Evolutionary conservation across 75 land plant genomes (phyloP), one percentile per base, ranked within the genome.

Genomic region (Isoetes taiwanensis): DNA sequence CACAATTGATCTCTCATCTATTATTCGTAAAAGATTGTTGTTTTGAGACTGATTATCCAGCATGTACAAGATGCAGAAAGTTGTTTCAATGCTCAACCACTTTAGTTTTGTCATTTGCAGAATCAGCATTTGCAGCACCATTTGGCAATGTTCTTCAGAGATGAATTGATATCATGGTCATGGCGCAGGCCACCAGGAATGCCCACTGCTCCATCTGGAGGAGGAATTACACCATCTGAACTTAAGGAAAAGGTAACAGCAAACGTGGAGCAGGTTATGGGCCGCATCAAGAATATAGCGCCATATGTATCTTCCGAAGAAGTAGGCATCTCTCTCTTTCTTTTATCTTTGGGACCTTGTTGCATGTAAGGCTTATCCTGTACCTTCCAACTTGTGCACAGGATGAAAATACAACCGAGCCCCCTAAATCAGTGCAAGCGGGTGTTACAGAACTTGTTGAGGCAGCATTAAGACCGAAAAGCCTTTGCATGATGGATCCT

Each of bases 401-500:
- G 99, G 99, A 94, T 52, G 99, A 94, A 39, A 82, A 72, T 59
- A 62, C 75, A 1, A 56, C 80, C 26, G 99, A 90, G 28, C 81
- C 91, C 33, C 84, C 91, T 3, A 86, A 79, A 48, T 89, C 99
- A 3, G 96, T 94, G 14, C 99, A 94, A 62, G 72, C 73, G 54
- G 99, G 96, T 12, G 85, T 94, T 3, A 74, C 78, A 28, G 96
- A 89, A 17, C 70, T 94, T 53, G 91, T 94, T 29, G 99, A 89
- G 63, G 82, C 90, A 23, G 96, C 96, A 9, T 57, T 94, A 42
- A 54, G 72, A 3, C 91, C 99, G 0, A 79, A 80, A 54, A 94
- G 80, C 63, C 63, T 94, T 32, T 94, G 99, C 71, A 89, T 89
- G 99, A 94, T 94, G 96, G 99, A 94, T 71, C 91, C 99, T 16